A percentile compares a stretch with the other conserved stretches of the same genome.
phyloP scores from a whole-genome alignment of 352 stramenopile species.

The Globisporangium megalacanthum region DNA sequence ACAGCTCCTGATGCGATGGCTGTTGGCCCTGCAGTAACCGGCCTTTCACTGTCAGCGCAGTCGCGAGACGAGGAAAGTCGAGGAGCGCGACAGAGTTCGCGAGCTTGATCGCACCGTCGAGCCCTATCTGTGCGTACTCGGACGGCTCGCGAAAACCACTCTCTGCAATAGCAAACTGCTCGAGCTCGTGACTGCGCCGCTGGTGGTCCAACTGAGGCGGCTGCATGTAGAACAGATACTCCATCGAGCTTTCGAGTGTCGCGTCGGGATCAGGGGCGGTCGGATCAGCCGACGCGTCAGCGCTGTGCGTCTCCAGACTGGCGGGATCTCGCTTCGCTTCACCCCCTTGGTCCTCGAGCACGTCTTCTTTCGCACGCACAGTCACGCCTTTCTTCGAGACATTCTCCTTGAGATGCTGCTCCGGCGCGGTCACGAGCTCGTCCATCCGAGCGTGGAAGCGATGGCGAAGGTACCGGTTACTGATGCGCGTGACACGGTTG shows the following conservation, averaged over 20 bases:
- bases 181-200: constrained; percentile 23
- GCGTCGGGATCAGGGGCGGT: constrained; percentile 18
- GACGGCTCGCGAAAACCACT: constrained; percentile 56
- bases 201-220: constrained; percentile 36
- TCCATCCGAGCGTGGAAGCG: constrained; percentile 83
- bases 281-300: background rate
- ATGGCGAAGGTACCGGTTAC: constrained; percentile 85
- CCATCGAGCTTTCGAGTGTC: constrained; percentile 48
- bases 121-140: constrained; percentile 40
- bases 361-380: constrained; percentile 34
- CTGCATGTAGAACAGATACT: constrained; percentile 82
- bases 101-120: constrained; percentile 59
- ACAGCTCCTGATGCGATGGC: constrained; percentile 10
- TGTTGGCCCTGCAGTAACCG: constrained; percentile 17
- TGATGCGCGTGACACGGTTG: constrained; percentile 81
- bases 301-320: background rate
- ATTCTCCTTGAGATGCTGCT: constrained; percentile 67
- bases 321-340: background rate
- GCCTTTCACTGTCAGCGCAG: constrained; percentile 19
- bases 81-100: constrained; percentile 71
- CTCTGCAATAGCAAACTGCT: constrained; percentile 62
- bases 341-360: constrained; percentile 3
- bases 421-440: constrained; percentile 54
- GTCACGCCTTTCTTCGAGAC: constrained; percentile 78
- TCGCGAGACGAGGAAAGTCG: constrained; percentile 31